Evolutionary conservation across 495 filamentous ascomycete species (phyloP), one percentile per base, ranked within the genome.

Genomic region (Usnea hakonensis): DNA sequence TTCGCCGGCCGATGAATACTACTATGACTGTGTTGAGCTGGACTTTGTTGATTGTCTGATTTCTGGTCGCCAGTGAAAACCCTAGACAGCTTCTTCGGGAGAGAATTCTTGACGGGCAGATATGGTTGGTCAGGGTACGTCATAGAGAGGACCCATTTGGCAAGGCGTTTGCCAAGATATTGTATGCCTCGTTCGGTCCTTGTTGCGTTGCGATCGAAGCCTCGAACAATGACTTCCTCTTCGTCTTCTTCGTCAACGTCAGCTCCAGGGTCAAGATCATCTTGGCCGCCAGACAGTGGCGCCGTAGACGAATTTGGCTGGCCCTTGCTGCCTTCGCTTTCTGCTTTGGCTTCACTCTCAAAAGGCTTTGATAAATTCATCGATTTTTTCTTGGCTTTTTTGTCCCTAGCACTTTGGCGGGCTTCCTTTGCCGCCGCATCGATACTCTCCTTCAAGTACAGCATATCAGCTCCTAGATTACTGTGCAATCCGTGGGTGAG

Each of bases 391-490:
- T 72, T 76, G 30, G 81, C 79, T 63, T 76, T 80, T 46, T 86
- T 77, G 53, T 77, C 78, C 66, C 78, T 83, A 9, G 79, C 78
- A 64, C 85, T 82, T 44, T 82, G 73, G 57, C 84, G 84, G 21
- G 87, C 83, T 69, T 89, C 84, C 64, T 78, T 87, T 3, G 85
- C 85, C 32, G 90, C 85, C 37, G 86, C 84, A 73, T 98, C 95
- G 58, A 98, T 97, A 67, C 90, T 92, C 72, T 98, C 94, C 70
- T 98, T 98, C 67, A 98, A 73, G 71, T 89, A 98, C 33, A 98
- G 78, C 95, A 98, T 95, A 75, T 98, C 94, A 44, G 90, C 85
- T 2, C 95, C 91, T n/a, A 96, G 80, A 74, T 98, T 98, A 74
- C 92, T 95, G 72, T 97, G 94, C 64, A 98, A 73, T 1, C 94